phyloP scores from a whole-genome alignment of 371 early-diverging fungal genomes.

The Mucor piriformis region DNA sequence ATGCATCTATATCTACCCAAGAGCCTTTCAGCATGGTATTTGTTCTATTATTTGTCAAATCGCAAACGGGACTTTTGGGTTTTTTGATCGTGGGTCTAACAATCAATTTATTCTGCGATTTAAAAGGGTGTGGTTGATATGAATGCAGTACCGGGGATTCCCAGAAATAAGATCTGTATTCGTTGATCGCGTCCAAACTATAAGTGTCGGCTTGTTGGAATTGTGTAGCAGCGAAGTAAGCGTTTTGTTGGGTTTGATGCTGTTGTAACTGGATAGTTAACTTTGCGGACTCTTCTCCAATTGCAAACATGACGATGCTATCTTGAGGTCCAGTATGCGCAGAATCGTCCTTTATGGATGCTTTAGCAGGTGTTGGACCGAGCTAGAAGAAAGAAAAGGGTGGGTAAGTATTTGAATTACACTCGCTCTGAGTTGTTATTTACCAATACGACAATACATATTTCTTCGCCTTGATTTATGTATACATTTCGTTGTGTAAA shows the following conservation, averaged over 20 bases:
- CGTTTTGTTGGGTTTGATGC: constrained; percentile 33
- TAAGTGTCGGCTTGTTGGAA: constrained; percentile 40
- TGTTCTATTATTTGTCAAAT: constrained; percentile 9
- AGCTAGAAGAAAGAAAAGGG: constrained; percentile 23
- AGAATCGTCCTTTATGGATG: constrained; percentile 28
- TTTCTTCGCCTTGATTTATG: constrained; percentile 30
- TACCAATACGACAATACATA: constrained; percentile 47
- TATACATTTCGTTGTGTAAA: constrained; percentile 37
- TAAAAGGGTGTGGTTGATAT: constrained; percentile 37
- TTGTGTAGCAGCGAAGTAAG: constrained; percentile 38
- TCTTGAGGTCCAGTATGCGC: constrained; percentile 42
- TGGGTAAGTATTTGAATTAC: too few species aligned
- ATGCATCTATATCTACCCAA: constrained; percentile 36
- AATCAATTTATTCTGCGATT: constrained; percentile 33
- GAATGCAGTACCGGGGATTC: constrained; percentile 37
- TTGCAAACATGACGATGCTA: constrained; percentile 39
- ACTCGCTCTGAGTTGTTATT: constrained; percentile 1
- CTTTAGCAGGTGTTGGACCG: constrained; percentile 40
- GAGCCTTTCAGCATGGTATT: constrained; percentile 18
- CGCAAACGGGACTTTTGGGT: constrained; percentile 11
- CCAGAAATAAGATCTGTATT: constrained; percentile 50
- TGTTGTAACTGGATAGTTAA: constrained; percentile 35
- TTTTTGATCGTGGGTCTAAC: constrained; percentile 10
- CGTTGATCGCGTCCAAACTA: constrained; percentile 26
- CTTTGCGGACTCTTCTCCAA: constrained; percentile 24